A percentile compares a stretch with the other conserved stretches of the same genome.
Evolutionary conservation across 306 rosid genomes (phyloP).

Genomic region (Vigna mungo): DNA sequence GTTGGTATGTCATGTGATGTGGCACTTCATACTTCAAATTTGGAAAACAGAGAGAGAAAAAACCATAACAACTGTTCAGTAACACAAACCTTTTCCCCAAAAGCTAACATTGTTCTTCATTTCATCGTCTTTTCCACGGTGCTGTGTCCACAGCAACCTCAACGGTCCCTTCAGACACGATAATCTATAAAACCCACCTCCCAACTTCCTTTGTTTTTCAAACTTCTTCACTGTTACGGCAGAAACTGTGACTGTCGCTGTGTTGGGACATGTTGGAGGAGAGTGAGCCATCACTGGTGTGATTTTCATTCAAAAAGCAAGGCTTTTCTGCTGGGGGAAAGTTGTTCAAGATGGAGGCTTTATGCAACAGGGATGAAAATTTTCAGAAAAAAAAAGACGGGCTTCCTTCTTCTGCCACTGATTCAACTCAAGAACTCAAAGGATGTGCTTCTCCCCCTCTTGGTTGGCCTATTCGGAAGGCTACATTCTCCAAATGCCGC

Average conservation of each 20-base stretch:
- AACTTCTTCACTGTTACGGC: slow-evolving; percentile 17
- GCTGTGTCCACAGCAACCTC: slow-evolving; percentile 36
- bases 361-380: slow-evolving; percentile 55
- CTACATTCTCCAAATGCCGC: slow-evolving; percentile 56
- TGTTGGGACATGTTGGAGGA: slow-evolving; percentile 36
- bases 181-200: slow-evolving; percentile 45
- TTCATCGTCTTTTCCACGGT: slow-evolving; percentile 36
- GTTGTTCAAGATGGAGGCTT: slow-evolving; percentile 65
- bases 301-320: slow-evolving; percentile 39
- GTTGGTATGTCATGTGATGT: slow-evolving; percentile 46
- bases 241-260: slow-evolving; percentile 20
- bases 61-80: neutral
- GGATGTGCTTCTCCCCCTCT: slow-evolving; percentile 61
- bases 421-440: slow-evolving; percentile 51
- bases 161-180: slow-evolving; percentile 43
- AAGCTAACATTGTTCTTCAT: slow-evolving; percentile 27
- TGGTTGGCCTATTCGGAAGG: slow-evolving; percentile 86
- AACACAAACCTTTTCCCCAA: slow-evolving; percentile 39
- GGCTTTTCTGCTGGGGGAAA: slow-evolving; percentile 30
- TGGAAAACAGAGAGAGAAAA: neutral
- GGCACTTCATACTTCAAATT: slow-evolving; percentile 37
- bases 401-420: slow-evolving; percentile 49
- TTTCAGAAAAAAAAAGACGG: slow-evolving; percentile 55
- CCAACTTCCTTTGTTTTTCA: slow-evolving; percentile 35
- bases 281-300: slow-evolving; percentile 20